phyloP scores from a whole-genome alignment of 2,329 filamentous ascomycete genomes.

The Dothidotthia symphoricarpi region DNA sequence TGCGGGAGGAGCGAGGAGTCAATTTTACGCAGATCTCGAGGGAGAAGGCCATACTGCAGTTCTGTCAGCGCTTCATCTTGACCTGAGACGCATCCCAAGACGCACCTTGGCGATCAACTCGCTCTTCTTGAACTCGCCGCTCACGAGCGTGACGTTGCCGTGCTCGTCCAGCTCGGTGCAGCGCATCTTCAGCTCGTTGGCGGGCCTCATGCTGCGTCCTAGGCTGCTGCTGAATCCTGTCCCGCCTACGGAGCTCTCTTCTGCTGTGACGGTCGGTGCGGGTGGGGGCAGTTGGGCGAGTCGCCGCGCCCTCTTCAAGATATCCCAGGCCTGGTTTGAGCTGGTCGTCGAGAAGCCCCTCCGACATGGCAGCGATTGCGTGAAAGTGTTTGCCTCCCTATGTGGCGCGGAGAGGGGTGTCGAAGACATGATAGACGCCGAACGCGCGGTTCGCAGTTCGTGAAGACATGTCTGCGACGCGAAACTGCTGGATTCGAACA shows the following conservation, averaged over 20 bases:
- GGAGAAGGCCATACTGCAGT: constrained; percentile 78
- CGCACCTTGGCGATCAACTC: constrained; percentile 89
- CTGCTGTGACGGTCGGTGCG: constrained; percentile 49
- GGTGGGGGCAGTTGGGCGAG: constrained; percentile 60
- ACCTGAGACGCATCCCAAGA: background rate
- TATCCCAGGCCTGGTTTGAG: constrained; percentile 21
- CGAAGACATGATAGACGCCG: no score
- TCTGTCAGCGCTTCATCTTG: constrained; percentile 9
- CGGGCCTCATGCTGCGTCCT: constrained; percentile 72
- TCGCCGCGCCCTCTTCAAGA: constrained; percentile 39
- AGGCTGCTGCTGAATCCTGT: constrained; percentile 46
- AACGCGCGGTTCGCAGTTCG: background rate
- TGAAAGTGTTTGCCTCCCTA: background rate
- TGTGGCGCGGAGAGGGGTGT: background rate
- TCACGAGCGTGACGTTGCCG: constrained; percentile 87
- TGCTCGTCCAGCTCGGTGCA: constrained; percentile 95
- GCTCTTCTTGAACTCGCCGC: constrained; percentile 95
- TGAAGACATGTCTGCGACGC: no score
- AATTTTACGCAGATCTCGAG: constrained; percentile 94
- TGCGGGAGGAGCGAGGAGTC: constrained; percentile 94
- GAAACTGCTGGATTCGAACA: no score
- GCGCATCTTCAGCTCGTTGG: constrained; percentile 78
- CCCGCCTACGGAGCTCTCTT: constrained; percentile 55
- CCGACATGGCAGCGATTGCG: background rate
- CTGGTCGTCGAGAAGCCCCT: constrained; percentile 20